A percentile compares a stretch with the other conserved stretches of the same genome.
These are phyloP conservation scores for Mucor piriformis DNA, from an alignment of 371 early-diverging fungal species.

Conservation along the genomic window DNA sequence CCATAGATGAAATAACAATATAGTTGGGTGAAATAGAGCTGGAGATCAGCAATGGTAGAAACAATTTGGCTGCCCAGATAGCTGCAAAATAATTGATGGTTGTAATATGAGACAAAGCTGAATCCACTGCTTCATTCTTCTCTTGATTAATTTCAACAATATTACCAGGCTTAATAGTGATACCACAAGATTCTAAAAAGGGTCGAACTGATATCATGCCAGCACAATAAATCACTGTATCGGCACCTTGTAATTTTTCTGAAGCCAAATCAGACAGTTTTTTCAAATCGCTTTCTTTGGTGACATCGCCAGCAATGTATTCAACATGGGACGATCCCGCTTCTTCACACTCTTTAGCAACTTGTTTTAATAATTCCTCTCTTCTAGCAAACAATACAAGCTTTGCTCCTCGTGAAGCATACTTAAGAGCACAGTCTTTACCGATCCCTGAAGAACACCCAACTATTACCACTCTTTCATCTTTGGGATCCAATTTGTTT, in stretches of 20 bases:
- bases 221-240: conserved; percentile 72
- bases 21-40: conserved; percentile 60
- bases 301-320: conserved; percentile 37
- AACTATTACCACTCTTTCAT: conserved; percentile 73
- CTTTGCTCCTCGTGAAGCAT: conserved; percentile 72
- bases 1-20: conserved; percentile 81
- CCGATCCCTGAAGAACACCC: conserved; percentile 89
- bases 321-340: conserved; percentile 25
- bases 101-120: conserved; percentile 51
- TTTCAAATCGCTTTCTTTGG: conserved; percentile 33
- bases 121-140: conserved; percentile 10
- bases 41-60: conserved; percentile 60
- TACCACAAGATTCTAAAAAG: conserved; percentile 58
- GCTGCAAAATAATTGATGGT: conserved; percentile 71
- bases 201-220: conserved; percentile 69
- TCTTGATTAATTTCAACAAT: neutral
- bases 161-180: conserved; percentile 12
- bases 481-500: conserved; percentile 13
- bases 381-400: conserved; percentile 75
- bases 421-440: conserved; percentile 64
- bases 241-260: conserved; percentile 46
- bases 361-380: conserved; percentile 44
- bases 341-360: conserved; percentile 53
- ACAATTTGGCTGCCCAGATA: conserved; percentile 57
- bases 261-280: conserved; percentile 21